Evolutionary conservation across 2,329 filamentous ascomycete species (phyloP).

Genomic region (Trichoderma lentiforme): DNA sequence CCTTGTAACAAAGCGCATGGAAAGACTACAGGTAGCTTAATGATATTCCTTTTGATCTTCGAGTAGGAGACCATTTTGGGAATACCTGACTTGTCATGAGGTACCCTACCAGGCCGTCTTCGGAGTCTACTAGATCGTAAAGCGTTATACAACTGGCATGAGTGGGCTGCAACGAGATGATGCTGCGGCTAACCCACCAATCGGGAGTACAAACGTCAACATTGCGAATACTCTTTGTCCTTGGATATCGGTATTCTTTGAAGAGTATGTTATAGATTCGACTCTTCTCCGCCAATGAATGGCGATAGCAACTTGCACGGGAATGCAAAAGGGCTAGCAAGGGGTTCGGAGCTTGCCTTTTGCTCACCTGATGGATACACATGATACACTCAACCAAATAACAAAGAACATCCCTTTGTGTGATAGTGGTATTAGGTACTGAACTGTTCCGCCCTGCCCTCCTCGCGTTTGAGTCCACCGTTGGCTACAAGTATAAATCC

Average conservation of each 20-base stretch:
- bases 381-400: too few species aligned
- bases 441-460: not conserved
- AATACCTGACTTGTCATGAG: not conserved
- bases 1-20: too few species aligned
- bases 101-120: not conserved
- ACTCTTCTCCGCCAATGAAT: not conserved
- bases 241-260: not conserved
- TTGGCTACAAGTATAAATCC: not conserved
- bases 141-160: not conserved
- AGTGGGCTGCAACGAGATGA: not conserved
- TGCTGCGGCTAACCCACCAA: not conserved
- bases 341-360: not conserved
- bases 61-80: not conserved
- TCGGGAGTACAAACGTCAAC: not conserved
- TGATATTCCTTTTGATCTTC: not conserved
- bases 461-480: not conserved
- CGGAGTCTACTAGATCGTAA: not conserved
- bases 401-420: not conserved
- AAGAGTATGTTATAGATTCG: not conserved
- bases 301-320: not conserved
- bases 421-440: not conserved
- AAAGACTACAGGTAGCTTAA: too few species aligned
- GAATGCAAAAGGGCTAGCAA: not conserved
- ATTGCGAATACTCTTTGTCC: not conserved
- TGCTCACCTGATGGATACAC: too few species aligned